Conservation (phyloP, 257 asterid species). For the Capsicum pubescens region DNA sequence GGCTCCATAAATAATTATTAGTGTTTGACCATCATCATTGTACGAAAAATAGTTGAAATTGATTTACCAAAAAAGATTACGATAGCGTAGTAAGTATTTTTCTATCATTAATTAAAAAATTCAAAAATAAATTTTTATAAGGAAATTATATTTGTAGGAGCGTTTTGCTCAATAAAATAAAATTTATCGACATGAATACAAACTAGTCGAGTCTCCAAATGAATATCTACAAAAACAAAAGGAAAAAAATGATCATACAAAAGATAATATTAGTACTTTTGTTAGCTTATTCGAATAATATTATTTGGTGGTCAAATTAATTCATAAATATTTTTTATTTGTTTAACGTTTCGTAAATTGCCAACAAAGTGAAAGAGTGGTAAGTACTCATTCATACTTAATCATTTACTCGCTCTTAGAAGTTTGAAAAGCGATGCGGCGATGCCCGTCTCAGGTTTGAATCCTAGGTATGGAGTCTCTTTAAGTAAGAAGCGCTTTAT, state of each 20-base stretch:
- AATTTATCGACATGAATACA: neutral
- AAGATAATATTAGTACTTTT: neutral
- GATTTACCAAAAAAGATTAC: neutral
- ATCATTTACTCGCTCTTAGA: too few species aligned
- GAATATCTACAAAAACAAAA: neutral
- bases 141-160: neutral
- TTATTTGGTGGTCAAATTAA: neutral
- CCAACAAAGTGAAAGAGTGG: too few species aligned
- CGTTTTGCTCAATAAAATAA: neutral
- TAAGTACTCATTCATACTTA: too few species aligned
- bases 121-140: accelerated
- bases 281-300: neutral
- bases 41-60: neutral
- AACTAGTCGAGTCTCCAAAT: neutral
- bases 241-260: neutral
- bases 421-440: too few species aligned
- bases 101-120: neutral
- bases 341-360: neutral
- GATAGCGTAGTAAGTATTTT: neutral
- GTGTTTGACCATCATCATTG: slow-evolving; percentile 22
- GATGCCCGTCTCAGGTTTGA: too few species aligned
- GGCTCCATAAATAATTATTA: slow-evolving; percentile 18
- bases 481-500: too few species aligned
- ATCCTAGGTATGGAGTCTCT: too few species aligned
- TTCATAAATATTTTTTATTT: neutral